Evolutionary conservation across 176 grass and related monocot genomes (phyloP).

Genomic region (Leersia perrieri): DNA sequence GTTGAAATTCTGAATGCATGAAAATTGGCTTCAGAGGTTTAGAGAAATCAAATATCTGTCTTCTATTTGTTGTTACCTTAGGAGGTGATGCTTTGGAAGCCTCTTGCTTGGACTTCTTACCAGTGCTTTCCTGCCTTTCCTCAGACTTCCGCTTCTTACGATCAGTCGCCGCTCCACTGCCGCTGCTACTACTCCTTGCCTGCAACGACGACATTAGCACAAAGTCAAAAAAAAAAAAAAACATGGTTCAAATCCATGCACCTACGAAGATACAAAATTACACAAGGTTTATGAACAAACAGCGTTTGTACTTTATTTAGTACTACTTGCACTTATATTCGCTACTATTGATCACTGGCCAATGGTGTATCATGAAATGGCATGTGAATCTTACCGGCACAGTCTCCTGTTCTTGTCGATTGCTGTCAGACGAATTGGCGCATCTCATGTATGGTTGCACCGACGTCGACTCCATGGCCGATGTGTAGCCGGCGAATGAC

Average conservation of each 20-base stretch:
- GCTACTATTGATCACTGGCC: not conserved
- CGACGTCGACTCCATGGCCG: constrained; percentile 25
- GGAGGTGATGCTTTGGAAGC: constrained; percentile 43
- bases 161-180: constrained; percentile 37
- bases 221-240: not conserved
- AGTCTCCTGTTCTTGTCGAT: constrained; percentile 48
- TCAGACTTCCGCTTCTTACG: constrained; percentile 52
- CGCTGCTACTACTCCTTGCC: constrained; percentile 42
- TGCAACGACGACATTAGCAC: constrained; percentile 4
- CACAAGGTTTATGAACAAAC: not conserved
- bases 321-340: not conserved
- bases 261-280: not conserved
- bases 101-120: constrained; percentile 60
- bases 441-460: constrained; percentile 33
- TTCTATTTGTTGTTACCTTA: constrained; percentile 47
- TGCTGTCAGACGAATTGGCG: constrained; percentile 32
- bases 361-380: not conserved
- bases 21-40: not conserved
- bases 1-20: not conserved
- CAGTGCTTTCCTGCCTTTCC: constrained; percentile 35
- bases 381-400: constrained; percentile 49
- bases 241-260: not conserved
- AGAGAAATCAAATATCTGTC: not conserved
- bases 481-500: constrained; percentile 37
- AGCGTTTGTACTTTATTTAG: not conserved